A percentile compares a stretch with the other conserved stretches of the same genome.
These are phyloP conservation scores for Phaffomyces antillensis DNA, from an alignment of 805 yeast genomes.

Conservation along the genomic window DNA sequence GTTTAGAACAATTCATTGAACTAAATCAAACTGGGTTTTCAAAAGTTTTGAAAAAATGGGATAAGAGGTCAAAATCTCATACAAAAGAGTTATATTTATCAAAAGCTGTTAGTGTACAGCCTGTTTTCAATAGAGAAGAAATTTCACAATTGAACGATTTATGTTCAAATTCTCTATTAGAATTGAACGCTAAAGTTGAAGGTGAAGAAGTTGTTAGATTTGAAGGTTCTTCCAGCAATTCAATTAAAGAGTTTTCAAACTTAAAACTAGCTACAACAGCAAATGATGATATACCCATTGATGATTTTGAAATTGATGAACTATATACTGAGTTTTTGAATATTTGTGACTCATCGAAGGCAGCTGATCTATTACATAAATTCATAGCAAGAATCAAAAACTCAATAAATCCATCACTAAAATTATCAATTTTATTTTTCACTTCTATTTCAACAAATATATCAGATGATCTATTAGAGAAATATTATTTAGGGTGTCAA, in stretches of 20 bases:
- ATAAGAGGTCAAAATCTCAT: constrained; percentile 89
- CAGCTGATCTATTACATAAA: constrained; percentile 33
- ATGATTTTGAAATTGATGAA: constrained; percentile 54
- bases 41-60: constrained; percentile 96
- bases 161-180: constrained; percentile 57
- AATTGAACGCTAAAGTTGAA: constrained; percentile 64
- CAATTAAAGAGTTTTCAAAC: constrained; percentile 17
- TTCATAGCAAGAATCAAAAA: constrained; percentile 37
- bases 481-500: constrained; percentile 34
- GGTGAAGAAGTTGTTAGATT: constrained; percentile 33
- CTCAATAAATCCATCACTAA: constrained; percentile 33
- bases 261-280: constrained; percentile 12
- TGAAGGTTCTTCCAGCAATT: constrained; percentile 18
- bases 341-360: constrained; percentile 34
- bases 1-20: constrained; percentile 90
- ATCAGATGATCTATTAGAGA: constrained; percentile 43
- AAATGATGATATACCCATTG: constrained; percentile 9
- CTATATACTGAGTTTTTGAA: constrained; percentile 63
- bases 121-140: constrained; percentile 87
- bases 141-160: constrained; percentile 79
- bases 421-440: constrained; percentile 65
- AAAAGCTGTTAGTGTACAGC: constrained; percentile 93
- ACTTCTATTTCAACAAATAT: constrained; percentile 60
- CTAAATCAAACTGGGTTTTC: constrained; percentile 93
- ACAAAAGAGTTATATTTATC: constrained; percentile 87